These are phyloP conservation scores for Phaffomyces antillensis DNA, from an alignment of 805 yeast genomes.

Conservation along the genomic window DNA sequence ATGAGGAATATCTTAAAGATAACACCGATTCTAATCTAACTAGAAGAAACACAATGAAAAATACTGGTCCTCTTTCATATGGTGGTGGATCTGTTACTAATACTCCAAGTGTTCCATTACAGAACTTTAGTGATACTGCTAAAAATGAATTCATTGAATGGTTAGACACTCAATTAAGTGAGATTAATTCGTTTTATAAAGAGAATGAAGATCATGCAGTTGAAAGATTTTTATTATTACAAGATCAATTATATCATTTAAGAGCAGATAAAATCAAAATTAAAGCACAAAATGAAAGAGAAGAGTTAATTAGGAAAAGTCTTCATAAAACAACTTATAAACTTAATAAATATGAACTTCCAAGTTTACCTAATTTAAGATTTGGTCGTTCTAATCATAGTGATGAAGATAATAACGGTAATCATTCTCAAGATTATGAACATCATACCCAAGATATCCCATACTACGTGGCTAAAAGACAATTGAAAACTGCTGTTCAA, in stretches of 20 bases:
- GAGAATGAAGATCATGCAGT: constrained; percentile 55
- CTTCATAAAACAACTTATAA: constrained; percentile 17
- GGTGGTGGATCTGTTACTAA: constrained; percentile 12
- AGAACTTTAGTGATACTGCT: constrained; percentile 27
- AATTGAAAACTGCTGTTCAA: constrained; percentile 57
- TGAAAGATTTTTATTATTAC: constrained; percentile 51
- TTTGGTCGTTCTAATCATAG: constrained; percentile 24
- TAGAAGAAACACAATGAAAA: constrained; percentile 3
- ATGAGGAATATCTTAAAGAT: neutral
- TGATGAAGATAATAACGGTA: neutral
- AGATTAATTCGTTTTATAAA: constrained; percentile 54
- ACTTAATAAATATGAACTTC: constrained; percentile 32
- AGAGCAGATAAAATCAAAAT: constrained; percentile 41
- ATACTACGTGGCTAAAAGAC: constrained; percentile 57
- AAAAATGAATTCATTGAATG: constrained; percentile 50
- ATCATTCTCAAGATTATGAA: constrained; percentile 39
- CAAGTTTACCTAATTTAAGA: constrained; percentile 33
- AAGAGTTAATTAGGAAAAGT: constrained; percentile 12
- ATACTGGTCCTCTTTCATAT: constrained; percentile 3
- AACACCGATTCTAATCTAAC: neutral
- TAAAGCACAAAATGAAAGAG: constrained; percentile 7
- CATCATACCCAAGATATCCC: constrained; percentile 38
- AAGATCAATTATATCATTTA: constrained; percentile 61
- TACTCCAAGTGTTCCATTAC: constrained; percentile 9
- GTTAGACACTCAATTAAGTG: constrained; percentile 55